phyloP scores from a whole-genome alignment of 805 yeast genomes.

The Wickerhamiella azymoides region DNA sequence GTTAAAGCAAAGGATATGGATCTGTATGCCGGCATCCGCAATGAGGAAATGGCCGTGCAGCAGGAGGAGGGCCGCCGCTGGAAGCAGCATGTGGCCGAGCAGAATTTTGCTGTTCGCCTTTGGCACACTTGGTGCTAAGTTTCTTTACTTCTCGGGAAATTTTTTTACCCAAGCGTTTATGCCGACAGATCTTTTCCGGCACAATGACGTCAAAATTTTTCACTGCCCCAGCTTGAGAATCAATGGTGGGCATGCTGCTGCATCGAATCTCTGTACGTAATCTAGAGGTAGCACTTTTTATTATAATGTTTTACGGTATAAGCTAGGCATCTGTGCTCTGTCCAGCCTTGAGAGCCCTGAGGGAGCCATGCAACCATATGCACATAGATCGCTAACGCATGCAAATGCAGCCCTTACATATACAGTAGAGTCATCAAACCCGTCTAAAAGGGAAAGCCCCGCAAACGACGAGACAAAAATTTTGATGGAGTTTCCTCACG shows the following conservation, averaged over 20 bases:
- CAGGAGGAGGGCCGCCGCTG: conserved; percentile 39
- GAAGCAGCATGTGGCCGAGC: conserved; percentile 41
- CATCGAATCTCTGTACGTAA: neutral
- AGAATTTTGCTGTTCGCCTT: conserved; percentile 19
- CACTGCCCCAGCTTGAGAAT: neutral
- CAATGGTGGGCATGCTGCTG: neutral
- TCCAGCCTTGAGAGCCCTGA: too few species aligned
- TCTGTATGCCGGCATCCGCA: conserved; percentile 48
- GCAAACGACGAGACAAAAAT: neutral
- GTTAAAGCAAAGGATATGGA: conserved; percentile 39
- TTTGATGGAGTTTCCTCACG: neutral
- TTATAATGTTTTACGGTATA: neutral
- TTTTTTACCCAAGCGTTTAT: neutral
- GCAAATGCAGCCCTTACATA: neutral
- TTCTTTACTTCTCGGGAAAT: conserved; percentile 34
- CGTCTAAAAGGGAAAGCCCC: neutral
- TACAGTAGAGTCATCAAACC: neutral
- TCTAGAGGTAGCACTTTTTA: neutral
- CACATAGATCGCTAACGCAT: neutral
- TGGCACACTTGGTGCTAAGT: conserved; percentile 9
- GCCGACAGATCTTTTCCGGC: neutral
- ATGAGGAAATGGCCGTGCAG: conserved; percentile 34
- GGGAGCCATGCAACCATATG: neutral
- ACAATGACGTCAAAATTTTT: neutral
- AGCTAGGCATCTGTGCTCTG: neutral